Percentiles rank a stretch among this genome's conserved stretches.
phyloP scores from a whole-genome alignment of 331 rosid species.

The Rosa hybrid region DNA sequence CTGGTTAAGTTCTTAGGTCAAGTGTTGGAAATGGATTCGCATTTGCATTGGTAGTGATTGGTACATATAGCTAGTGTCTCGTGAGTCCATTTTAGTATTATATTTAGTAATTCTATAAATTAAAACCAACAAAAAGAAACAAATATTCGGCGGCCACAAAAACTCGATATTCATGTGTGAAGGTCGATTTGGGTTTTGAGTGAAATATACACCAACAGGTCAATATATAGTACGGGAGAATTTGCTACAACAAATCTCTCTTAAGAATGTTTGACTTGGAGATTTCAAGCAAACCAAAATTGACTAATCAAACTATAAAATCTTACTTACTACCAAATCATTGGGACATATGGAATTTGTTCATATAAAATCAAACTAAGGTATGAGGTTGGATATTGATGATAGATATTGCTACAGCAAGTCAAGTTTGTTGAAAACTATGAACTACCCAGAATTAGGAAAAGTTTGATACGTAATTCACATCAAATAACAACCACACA shows the following conservation, averaged over 20 bases:
- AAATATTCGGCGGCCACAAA: background rate
- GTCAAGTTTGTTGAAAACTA: too few species aligned
- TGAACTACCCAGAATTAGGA: background rate
- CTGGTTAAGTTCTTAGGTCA: background rate
- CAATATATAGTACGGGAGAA: background rate
- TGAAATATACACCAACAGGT: constrained; percentile 11
- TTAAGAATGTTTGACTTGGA: background rate
- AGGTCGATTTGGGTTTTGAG: background rate
- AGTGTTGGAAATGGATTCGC: background rate
- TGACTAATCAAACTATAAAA: background rate
- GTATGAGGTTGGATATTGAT: background rate
- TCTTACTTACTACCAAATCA: too few species aligned
- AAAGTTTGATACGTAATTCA: background rate
- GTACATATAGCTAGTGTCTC: background rate
- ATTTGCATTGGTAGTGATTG: background rate
- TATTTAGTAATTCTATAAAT: background rate
- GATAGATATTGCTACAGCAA: background rate
- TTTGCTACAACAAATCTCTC: background rate
- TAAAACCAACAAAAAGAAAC: background rate
- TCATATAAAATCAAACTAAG: too few species aligned
- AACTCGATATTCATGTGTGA: background rate
- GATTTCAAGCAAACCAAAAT: background rate
- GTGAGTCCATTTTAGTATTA: background rate
- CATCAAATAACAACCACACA: too few species aligned
- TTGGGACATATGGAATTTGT: background rate